Base-by-base conservation (phyloP, 768 basidiomycete species). In the Trametes maxima region DNA sequence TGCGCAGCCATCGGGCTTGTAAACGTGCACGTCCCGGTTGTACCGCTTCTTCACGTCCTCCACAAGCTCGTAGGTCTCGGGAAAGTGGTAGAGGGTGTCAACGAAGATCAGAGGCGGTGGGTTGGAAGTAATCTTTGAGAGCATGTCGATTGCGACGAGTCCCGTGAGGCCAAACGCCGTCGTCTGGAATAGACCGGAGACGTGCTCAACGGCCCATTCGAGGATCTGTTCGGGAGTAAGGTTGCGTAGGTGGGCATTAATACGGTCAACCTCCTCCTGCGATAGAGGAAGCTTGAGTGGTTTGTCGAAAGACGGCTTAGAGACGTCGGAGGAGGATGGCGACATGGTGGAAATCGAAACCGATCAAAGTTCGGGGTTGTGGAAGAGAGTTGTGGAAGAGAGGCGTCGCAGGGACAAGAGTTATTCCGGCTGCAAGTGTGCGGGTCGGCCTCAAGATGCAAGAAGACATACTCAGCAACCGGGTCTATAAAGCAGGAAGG, bases 141-240 rank as follows among this genome's bases (percentile, higher is more conserved):
- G 85, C 93, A 99, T 97, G 73, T 97, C 94, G 62, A 92, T 87
- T 19, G 94, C 88, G 57, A 94, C 94, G 54, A 95, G 86, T 11
- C 97, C 96, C 0, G 95, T 98, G 60, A 98, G 81, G 7, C 97
- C 97, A 70, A 99, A 96, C 0, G 97, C 96, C 5, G 96, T 98
- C 6, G 97, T 98, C 73, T 99, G 96, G 74, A 86, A 87, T 19
- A 98, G 79, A 7, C 82, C 81, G 0, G 94, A 90, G 17, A 98
- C 78, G 67, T 92, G 80, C 45, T 84, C 82, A 51, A 94, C 71
- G 0, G 89, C 93, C 96, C 96, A 98, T 71, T 73, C 68, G 54
- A 99, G 82, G 65, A 98, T 93, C 63, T 94, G 83, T 66, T 93
- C 88, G 1, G 97, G 94, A 0, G 85, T 80, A 61, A 93, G 84